phyloP scores from a whole-genome alignment of 2,329 filamentous ascomycete species.

The Paecilomyces niveus region DNA sequence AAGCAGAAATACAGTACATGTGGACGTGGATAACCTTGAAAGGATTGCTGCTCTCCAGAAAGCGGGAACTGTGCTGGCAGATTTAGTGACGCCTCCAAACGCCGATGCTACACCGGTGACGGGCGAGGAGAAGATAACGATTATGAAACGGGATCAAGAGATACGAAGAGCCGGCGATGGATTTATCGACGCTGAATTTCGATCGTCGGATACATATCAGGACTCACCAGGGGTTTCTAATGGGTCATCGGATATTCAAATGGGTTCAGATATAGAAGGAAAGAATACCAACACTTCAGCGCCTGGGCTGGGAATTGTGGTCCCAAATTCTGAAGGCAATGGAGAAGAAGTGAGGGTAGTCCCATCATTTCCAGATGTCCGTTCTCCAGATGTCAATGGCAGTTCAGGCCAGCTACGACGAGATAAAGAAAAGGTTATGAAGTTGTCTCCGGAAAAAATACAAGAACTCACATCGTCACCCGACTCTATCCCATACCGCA shows the following conservation, averaged over 20 bases:
- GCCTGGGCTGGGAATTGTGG: not conserved
- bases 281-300: not conserved
- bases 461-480: conserved; percentile 44
- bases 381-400: not conserved
- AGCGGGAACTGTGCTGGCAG: not conserved
- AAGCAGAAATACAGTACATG: not conserved
- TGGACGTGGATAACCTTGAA: not conserved
- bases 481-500: conserved; percentile 40
- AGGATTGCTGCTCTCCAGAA: not conserved
- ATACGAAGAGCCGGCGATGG: not conserved
- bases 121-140: not conserved
- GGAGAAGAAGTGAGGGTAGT: not conserved
- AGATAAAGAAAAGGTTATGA: conserved; percentile 33
- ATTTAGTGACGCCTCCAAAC: not conserved
- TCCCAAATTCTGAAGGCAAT: not conserved
- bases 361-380: not conserved
- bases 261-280: not conserved
- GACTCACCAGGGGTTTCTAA: not conserved
- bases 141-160: not conserved
- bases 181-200: not conserved
- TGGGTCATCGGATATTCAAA: not conserved
- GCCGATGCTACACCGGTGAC: not conserved
- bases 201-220: not conserved
- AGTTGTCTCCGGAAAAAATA: conserved; percentile 45
- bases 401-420: not conserved